These are phyloP conservation scores for Coprinopsis sp. DNA, from an alignment of 768 basidiomycete genomes.

Conservation along the genomic window DNA sequence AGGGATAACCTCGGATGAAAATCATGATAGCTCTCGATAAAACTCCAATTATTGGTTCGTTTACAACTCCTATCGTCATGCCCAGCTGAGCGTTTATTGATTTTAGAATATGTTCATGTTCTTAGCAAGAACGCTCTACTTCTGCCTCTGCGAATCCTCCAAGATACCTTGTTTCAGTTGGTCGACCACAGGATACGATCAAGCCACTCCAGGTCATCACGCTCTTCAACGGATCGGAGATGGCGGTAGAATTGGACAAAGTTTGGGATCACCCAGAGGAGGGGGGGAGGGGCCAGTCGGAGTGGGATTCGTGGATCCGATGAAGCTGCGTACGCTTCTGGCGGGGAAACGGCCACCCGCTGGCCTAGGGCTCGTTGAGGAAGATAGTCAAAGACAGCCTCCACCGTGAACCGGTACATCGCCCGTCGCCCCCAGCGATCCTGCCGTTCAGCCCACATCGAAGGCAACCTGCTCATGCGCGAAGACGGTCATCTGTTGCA, in stretches of 20 bases:
- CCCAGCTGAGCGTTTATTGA: too few relatives aligned
- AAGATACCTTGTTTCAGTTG: constrained; percentile 86
- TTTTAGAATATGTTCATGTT: constrained; percentile 84
- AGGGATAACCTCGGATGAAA: constrained; percentile 85
- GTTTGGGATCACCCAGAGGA: constrained; percentile 39
- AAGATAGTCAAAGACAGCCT: too few relatives aligned
- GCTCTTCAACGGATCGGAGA: constrained; percentile 73
- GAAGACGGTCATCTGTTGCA: constrained; percentile 12
- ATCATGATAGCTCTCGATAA: constrained; percentile 69
- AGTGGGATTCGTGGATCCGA: too few relatives aligned
- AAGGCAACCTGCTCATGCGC: too few relatives aligned
- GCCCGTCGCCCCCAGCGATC: too few relatives aligned
- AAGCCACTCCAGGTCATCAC: constrained; percentile 82
- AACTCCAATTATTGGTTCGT: constrained; percentile 77
- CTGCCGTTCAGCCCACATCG: too few relatives aligned
- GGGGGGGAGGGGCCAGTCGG: constrained; percentile 16
- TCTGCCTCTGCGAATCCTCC: constrained; percentile 94
- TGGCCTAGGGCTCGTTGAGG: constrained; percentile 29
- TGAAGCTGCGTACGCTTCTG: constrained; percentile 34
- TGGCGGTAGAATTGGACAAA: constrained; percentile 66
- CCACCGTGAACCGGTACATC: too few relatives aligned
- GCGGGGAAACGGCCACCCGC: constrained; percentile 26
- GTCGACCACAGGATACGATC: constrained; percentile 79
- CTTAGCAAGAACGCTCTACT: constrained; percentile 79
- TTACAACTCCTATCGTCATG: not conserved